Evolutionary conservation across 2,329 filamentous ascomycete genomes (phyloP).

Genomic region (Pseudogymnoascus sp.): DNA sequence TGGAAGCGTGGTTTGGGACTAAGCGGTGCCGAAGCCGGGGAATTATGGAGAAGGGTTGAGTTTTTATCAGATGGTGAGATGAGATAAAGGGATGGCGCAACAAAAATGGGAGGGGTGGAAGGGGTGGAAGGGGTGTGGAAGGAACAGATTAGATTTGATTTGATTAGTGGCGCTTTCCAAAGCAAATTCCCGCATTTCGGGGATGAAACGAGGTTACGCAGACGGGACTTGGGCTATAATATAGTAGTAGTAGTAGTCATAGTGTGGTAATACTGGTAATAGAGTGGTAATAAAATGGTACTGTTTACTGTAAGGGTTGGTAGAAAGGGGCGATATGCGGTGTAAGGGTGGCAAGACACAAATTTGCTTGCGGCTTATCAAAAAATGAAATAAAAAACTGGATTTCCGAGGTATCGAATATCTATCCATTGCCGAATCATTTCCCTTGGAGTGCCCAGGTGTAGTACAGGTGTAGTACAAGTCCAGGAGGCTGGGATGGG

Average conservation of each 20-base stretch:
- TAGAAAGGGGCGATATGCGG: not conserved
- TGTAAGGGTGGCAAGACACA: not conserved
- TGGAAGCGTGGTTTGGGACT: not conserved
- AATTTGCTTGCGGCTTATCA: not conserved
- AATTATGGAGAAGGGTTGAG: not conserved
- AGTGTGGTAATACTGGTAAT: not conserved
- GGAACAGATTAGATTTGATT: not conserved
- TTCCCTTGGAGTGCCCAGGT: not conserved
- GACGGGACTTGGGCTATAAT: too few species aligned
- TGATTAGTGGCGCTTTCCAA: not conserved
- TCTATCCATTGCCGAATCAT: not conserved
- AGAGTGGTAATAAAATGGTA: not conserved
- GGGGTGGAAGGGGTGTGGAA: not conserved
- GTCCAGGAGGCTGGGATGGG: not conserved
- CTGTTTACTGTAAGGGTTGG: too few species aligned
- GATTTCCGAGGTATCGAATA: not conserved
- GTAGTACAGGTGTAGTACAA: too few species aligned
- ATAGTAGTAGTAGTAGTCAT: not conserved
- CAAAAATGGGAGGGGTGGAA: not conserved
- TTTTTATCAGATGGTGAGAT: not conserved
- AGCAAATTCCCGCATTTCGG: not conserved
- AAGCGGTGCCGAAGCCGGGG: not conserved
- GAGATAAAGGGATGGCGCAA: not conserved
- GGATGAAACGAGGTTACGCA: too few species aligned
- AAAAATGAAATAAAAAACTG: not conserved